Percentiles rank a stretch among this genome's conserved stretches.
Conservation (phyloP, 75 land plant species). For the Adiantum capillusveneris region DNA sequence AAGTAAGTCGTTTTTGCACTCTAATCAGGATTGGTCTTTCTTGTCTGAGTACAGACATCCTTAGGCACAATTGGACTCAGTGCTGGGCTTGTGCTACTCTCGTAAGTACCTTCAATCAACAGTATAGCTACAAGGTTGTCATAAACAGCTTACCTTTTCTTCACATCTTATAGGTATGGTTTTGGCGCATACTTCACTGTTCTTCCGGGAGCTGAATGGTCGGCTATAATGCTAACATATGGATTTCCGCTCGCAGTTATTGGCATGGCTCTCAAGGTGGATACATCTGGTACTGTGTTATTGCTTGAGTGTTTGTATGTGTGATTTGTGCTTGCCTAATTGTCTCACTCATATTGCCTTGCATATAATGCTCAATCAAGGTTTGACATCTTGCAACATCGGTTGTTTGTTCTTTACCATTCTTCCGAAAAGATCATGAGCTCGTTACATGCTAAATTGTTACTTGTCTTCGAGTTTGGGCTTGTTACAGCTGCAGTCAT, state of each 20-base stretch:
- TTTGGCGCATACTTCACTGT: constrained; percentile 94
- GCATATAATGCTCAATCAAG: too few species aligned
- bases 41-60: constrained; percentile 49
- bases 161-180: constrained; percentile 55
- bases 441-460: too few species aligned
- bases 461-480: too few species aligned
- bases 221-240: constrained; percentile 95
- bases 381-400: too few species aligned
- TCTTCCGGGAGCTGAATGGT: constrained; percentile 96
- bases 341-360: too few species aligned
- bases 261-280: constrained; percentile 97
- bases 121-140: background rate
- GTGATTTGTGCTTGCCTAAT: too few species aligned
- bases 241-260: constrained; percentile 96
- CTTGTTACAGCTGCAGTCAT: too few species aligned
- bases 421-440: too few species aligned
- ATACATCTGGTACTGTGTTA: constrained; percentile 1
- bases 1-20: too few species aligned
- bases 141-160: background rate
- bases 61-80: constrained; percentile 92
- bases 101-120: constrained; percentile 43
- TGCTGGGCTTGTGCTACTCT: constrained; percentile 57
- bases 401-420: too few species aligned
- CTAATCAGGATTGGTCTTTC: too few species aligned
- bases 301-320: too few species aligned